Evolutionary conservation across 1,284 basidiomycete genomes (phyloP), one percentile per base, ranked within the genome.

Genomic region (Trametes pubescens): DNA sequence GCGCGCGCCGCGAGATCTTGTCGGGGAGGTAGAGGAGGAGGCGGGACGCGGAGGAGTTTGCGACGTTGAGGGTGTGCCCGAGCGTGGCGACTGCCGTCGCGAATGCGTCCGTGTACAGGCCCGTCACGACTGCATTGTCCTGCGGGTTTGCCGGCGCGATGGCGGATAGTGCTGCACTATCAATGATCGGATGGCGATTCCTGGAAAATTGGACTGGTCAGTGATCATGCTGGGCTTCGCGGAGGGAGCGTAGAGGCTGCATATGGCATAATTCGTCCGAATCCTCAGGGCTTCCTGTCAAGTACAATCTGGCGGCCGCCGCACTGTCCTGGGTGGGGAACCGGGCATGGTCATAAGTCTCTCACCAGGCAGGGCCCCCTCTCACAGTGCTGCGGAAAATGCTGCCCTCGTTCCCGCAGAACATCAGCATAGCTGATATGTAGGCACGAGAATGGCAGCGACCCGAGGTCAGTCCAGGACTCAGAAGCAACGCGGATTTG

Each of bases 71-170:
- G 2, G 80, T 81, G 65, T 82, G 75, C 2, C 78, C 81, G 11
- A 82, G 74, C 2, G 80, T 79, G 9, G 80, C 77, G 10, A 78
- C 76, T 1, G 77, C 79, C 34, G 78, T 70, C 21, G 78, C 74
- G 64, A 75, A 83, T 0, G 75, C 71, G 65, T 83, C 79, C 26
- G 77, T 77, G 68, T 81, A 82, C 1, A 83, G 73, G 1, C 80
- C 72, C 7, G 79, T 76, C 1, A 81, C 78, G 43, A 82, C 70
- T 0, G 80, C 81, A 44, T 78, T 76, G 35, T 73, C 65, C 53
- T 60, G 49, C 58, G 67, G 32, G 58, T 69, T 66, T 4, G 51
- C 59, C 16, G 64, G 62, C 24, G 35, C 47, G 48, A 57, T 18
- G 21, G 49, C 3, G 16, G 47, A 7, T 8, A 66, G 40, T 1